These are phyloP conservation scores for Neckera pumila DNA, from an alignment of 225 moss, liverwort and hornwort species.

Conservation along the genomic window DNA sequence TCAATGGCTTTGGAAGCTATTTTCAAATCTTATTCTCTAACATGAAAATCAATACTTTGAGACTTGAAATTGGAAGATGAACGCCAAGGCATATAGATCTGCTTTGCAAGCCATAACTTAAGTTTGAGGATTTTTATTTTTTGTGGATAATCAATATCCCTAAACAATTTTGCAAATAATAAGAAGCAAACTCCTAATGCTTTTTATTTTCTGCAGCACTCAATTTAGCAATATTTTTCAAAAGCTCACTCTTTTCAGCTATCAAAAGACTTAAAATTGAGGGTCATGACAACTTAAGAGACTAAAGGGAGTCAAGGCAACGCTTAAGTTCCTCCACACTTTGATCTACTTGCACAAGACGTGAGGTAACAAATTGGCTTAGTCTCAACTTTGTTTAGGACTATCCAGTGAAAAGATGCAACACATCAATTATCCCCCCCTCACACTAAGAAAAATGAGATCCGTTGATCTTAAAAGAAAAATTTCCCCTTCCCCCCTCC, in stretches of 20 bases:
- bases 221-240: neutral
- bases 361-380: too few species aligned
- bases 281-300: neutral
- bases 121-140: neutral
- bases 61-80: neutral
- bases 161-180: neutral
- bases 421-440: too few species aligned
- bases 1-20: neutral
- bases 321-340: too few species aligned
- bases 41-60: too few species aligned
- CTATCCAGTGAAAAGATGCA: too few species aligned
- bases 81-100: neutral
- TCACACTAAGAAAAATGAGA: too few species aligned
- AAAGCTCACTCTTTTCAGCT: neutral
- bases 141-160: neutral
- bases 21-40: neutral
- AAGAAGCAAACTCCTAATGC: neutral
- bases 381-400: too few species aligned
- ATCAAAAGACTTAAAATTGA: neutral
- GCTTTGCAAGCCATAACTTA: neutral
- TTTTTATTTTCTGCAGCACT: neutral
- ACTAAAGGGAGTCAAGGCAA: too few species aligned
- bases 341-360: too few species aligned
- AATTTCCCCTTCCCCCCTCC: too few species aligned
- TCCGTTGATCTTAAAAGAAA: too few species aligned